Evolutionary conservation across 2,329 filamentous ascomycete species (phyloP).

Genomic region (Fusarium pilosicola): DNA sequence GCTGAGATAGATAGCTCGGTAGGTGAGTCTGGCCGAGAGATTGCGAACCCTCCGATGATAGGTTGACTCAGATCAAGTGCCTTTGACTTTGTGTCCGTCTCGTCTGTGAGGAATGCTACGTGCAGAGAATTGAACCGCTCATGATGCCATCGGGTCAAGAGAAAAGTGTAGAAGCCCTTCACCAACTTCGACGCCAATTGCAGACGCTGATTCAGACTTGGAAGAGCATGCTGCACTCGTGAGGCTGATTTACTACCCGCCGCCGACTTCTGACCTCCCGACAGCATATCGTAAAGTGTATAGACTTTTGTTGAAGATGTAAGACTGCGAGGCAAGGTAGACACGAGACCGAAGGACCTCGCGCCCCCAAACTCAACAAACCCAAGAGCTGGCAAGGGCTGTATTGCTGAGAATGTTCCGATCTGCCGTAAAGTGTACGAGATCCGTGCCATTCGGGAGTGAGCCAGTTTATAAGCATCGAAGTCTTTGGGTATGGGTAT

Average conservation of each 20-base stretch:
- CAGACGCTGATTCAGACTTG: neutral
- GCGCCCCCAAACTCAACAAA: neutral
- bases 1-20: neutral
- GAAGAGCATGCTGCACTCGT: neutral
- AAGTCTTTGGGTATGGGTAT: neutral
- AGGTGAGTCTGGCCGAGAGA: neutral
- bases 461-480: neutral
- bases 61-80: neutral
- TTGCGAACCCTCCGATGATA: neutral
- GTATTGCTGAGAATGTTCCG: neutral
- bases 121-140: conserved; percentile 5
- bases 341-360: neutral
- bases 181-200: neutral
- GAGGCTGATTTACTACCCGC: neutral
- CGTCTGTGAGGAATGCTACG: neutral
- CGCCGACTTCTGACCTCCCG: neutral
- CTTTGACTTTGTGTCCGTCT: accelerated
- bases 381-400: neutral
- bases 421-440: neutral
- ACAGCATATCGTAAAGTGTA: neutral
- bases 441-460: neutral
- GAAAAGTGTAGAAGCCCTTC: neutral
- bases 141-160: neutral
- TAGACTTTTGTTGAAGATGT: neutral
- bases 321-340: accelerated